phyloP scores from a whole-genome alignment of 305 asterid species.

The Fraxinus angustifolia region DNA sequence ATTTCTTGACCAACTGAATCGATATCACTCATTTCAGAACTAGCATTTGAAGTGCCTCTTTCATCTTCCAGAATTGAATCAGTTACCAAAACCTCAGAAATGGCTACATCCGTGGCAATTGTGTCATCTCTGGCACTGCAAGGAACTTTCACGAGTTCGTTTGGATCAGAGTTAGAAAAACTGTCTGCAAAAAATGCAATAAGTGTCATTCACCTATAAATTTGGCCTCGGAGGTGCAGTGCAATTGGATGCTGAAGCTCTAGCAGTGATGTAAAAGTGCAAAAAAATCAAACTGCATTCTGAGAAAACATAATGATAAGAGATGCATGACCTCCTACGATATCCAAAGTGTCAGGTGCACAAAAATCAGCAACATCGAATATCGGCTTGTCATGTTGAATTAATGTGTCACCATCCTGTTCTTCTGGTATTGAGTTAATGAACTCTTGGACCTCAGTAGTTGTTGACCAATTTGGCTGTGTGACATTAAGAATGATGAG shows the following conservation, averaged over 20 bases:
- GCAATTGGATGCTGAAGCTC: constrained; percentile 18
- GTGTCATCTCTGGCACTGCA: constrained; percentile 31
- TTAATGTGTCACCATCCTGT: constrained; percentile 31
- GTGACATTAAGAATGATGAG: constrained; percentile 30
- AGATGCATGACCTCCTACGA: constrained; percentile 43
- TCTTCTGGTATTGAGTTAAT: constrained; percentile 31
- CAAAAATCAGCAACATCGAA: constrained; percentile 37
- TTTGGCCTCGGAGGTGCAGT: constrained; percentile 3
- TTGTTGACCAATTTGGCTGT: constrained; percentile 40
- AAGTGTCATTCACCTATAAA: constrained; percentile 14
- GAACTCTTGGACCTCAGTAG: constrained; percentile 24
- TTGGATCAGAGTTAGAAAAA: constrained; percentile 28
- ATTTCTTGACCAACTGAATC: constrained; percentile 60
- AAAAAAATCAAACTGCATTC: not conserved
- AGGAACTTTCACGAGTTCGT: constrained; percentile 22
- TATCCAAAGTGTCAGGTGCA: constrained; percentile 67
- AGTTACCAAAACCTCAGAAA: constrained; percentile 36
- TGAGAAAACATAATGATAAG: constrained; percentile 7
- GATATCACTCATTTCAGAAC: constrained; percentile 49
- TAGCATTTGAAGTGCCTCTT: constrained; percentile 28
- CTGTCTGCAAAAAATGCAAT: constrained; percentile 39
- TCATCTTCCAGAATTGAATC: constrained; percentile 61
- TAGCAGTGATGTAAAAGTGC: not conserved
- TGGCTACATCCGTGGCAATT: constrained; percentile 27
- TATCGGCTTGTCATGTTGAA: not conserved